These are phyloP conservation scores for Verticillium klebahnii DNA, from an alignment of 2,329 filamentous ascomycete genomes.

Conservation along the genomic window DNA sequence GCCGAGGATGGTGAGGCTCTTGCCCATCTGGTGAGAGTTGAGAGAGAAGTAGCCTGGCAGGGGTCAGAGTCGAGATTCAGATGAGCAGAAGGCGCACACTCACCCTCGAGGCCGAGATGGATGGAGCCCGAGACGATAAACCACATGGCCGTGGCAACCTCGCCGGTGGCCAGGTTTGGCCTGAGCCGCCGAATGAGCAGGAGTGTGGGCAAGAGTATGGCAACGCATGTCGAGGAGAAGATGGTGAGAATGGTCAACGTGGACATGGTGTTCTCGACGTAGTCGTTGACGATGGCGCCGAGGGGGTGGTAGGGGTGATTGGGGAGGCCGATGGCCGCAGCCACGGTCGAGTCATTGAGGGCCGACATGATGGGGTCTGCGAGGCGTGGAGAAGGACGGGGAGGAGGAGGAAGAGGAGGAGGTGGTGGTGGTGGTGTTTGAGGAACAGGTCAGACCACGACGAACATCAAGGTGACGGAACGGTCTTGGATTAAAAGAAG, in stretches of 20 bases:
- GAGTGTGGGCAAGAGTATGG: constrained; percentile 54
- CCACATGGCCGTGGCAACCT: constrained; percentile 64
- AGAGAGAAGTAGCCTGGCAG: constrained; percentile 43
- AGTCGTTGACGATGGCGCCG: constrained; percentile 56
- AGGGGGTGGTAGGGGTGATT: constrained; percentile 69
- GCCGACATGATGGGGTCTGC: background rate
- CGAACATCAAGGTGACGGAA: no score
- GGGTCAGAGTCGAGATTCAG: background rate
- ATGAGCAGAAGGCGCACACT: background rate
- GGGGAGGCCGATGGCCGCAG: constrained; percentile 2
- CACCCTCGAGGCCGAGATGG: constrained; percentile 38
- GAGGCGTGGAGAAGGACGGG: background rate
- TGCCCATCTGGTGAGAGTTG: constrained; percentile 36
- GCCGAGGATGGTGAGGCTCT: constrained; percentile 37
- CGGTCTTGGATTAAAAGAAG: no score
- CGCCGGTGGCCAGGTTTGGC: constrained; percentile 45
- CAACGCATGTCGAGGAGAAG: constrained; percentile 53
- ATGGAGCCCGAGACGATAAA: constrained; percentile 64
- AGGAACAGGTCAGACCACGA: no score
- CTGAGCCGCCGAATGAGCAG: constrained; percentile 46
- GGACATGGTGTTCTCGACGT: constrained; percentile 60
- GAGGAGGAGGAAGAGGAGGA: background rate
- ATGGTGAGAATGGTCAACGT: constrained; percentile 53
- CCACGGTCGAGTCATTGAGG: background rate
- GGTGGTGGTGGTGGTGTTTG: no score